Evolutionary conservation across 768 basidiomycete genomes (phyloP), one percentile per base, ranked within the genome.

Genomic region (Xerocomellus intermedius): DNA sequence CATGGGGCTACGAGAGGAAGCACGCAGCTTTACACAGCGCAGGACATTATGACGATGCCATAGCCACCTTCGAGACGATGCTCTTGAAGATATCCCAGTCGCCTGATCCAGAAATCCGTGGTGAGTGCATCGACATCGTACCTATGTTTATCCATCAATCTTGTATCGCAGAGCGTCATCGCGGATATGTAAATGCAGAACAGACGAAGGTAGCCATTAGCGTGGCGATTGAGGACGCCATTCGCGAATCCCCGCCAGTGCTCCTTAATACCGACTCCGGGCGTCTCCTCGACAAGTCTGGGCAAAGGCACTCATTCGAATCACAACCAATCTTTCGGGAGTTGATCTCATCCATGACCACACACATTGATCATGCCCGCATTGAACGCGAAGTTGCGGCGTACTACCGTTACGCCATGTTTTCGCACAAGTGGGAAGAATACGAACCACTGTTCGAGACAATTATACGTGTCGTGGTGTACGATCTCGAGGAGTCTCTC

Each of bases 251-350:
- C 1, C 57, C 54, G 1, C 54, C 19, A 1, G 37, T 54, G 3
- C 58, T 61, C 21, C 50, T 54, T 5, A 48, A 59, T 24, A 59
- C 46, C 5, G 26, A 9, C 1, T 44, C 56, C 6, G 56, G 46
- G 1, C 46, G 52, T 41, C 41, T 58, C 13, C 8, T 35, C n/a
- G 19, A 50, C 42, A 54, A 50, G 38, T 19, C 30, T 0, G 28
- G 24, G 9, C 56, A 48, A 19, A 49, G 36, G 1, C 14, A 22
- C 26, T 16, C 36, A 47, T 58, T 60, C 10, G 52, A 60, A 37
- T 38, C 28, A 5, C 24, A 36, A 1, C 35, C 53, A 14, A 5
- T 32, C 4, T 59, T 61, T 21, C 8, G 14, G 36, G 35, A 55
- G 28, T 17, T 56, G 12, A 5, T 52, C 21, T 55, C 54, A 1